These are phyloP conservation scores for Pyrenophora teres DNA, from an alignment of 2,329 filamentous ascomycete genomes.

Conservation along the genomic window DNA sequence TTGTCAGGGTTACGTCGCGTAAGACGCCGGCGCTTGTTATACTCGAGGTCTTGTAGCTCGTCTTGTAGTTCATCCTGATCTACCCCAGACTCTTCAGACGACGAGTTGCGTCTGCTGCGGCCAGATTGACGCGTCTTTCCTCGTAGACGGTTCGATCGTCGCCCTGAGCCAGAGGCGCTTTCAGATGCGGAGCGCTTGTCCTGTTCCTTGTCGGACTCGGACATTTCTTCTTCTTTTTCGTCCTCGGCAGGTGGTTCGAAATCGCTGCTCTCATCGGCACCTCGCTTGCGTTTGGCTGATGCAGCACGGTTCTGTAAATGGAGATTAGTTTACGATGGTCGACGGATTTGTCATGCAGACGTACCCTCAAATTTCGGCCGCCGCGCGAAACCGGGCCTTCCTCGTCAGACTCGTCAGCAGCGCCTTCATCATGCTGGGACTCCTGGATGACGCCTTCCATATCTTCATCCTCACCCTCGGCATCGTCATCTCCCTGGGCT, in stretches of 20 bases:
- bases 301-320: constrained; percentile 32
- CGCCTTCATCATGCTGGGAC: constrained; percentile 46
- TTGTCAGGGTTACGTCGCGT: constrained; percentile 43
- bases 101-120: constrained; percentile 54
- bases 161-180: constrained; percentile 49
- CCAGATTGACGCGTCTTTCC: constrained; percentile 52
- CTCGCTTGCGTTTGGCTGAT: constrained; percentile 46
- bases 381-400: constrained; percentile 59
- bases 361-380: constrained; percentile 46
- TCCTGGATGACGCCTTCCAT: constrained; percentile 50
- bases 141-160: constrained; percentile 59
- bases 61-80: constrained; percentile 38
- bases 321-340: constrained; percentile 22
- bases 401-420: constrained; percentile 54
- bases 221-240: constrained; percentile 60
- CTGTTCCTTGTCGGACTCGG: constrained; percentile 56
- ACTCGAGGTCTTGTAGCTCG: constrained; percentile 62
- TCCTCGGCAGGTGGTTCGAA: constrained; percentile 65
- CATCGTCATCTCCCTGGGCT: constrained; percentile 38
- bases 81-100: constrained; percentile 54
- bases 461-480: constrained; percentile 30
- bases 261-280: constrained; percentile 63
- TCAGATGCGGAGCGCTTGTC: constrained; percentile 46
- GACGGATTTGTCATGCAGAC: constrained; percentile 7
- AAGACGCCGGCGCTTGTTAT: constrained; percentile 51